Evolutionary conservation across 1,284 basidiomycete genomes (phyloP).

Genomic region (Vanrija pseudolonga): DNA sequence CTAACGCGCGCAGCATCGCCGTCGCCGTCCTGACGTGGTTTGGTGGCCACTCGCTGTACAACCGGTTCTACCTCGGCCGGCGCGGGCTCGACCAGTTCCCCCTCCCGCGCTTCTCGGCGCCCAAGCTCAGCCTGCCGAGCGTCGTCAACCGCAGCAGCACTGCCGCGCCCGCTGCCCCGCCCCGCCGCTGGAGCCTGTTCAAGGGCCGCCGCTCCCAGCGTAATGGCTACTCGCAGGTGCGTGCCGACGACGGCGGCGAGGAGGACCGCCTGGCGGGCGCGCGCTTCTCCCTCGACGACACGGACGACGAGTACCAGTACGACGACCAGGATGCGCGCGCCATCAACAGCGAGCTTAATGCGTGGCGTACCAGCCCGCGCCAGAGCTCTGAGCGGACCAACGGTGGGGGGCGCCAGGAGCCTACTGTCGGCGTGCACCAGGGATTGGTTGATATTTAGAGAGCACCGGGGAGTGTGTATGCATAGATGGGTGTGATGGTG

Average conservation of each 20-base stretch:
- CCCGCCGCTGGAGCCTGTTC: slow-evolving; percentile 31
- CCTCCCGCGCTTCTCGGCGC: slow-evolving; percentile 17
- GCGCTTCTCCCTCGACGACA: slow-evolving; percentile 45
- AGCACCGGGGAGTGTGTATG: slow-evolving; percentile 1
- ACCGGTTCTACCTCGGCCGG: slow-evolving; percentile 41
- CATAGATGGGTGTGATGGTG: not conserved
- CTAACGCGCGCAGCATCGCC: slow-evolving; percentile 25
- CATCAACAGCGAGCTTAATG: slow-evolving; percentile 29
- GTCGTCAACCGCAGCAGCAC: not conserved
- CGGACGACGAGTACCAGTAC: slow-evolving; percentile 31
- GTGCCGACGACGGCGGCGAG: slow-evolving; percentile 50
- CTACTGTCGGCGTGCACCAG: slow-evolving; percentile 30
- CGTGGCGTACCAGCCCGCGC: slow-evolving; percentile 26
- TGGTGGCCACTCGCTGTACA: slow-evolving; percentile 44
- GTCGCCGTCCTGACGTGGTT: slow-evolving; percentile 47
- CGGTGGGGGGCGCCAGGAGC: slow-evolving; percentile 7
- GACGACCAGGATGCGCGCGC: slow-evolving; percentile 23
- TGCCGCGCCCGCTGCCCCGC: slow-evolving; percentile 8
- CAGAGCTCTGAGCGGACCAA: slow-evolving; percentile 3
- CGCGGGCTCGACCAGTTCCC: slow-evolving; percentile 45
- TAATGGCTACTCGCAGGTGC: slow-evolving; percentile 33
- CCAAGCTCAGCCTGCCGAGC: not conserved
- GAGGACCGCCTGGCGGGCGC: slow-evolving; percentile 55
- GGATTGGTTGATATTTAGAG: slow-evolving; percentile 37
- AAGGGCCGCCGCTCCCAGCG: slow-evolving; percentile 25